Percentiles rank a stretch among this genome's conserved stretches.
phyloP scores from a whole-genome alignment of 2,329 filamentous ascomycete species.

The Monilinia aucupariae region DNA sequence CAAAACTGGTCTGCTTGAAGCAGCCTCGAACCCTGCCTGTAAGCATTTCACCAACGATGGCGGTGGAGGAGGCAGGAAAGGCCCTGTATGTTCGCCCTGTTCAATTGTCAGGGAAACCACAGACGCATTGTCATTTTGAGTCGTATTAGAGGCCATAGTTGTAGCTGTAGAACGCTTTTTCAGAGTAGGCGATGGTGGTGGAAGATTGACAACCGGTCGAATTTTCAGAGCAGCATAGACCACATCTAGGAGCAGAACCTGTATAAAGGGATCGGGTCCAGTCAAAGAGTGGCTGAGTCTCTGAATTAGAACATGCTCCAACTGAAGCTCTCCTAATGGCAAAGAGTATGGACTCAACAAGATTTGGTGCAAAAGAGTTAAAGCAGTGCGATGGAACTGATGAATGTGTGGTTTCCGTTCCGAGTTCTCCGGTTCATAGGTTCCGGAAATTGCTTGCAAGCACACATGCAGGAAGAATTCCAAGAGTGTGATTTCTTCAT shows the following conservation, averaged over 20 bases:
- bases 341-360: constrained; percentile 58
- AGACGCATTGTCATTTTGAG: constrained; percentile 26
- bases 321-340: constrained; percentile 54
- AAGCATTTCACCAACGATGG: constrained; percentile 76
- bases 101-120: constrained; percentile 41
- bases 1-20: constrained; percentile 67
- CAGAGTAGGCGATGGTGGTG: constrained; percentile 27
- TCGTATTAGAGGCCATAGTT: constrained; percentile 16
- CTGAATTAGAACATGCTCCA: constrained; percentile 67
- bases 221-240: constrained; percentile 69
- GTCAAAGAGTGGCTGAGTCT: constrained; percentile 57
- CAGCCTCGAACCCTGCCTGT: constrained; percentile 71
- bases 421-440: constrained; percentile 36
- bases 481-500: constrained; percentile 56
- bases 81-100: constrained; percentile 38
- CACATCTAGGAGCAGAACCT: constrained; percentile 74
- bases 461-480: constrained; percentile 63
- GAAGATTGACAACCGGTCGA: constrained; percentile 33
- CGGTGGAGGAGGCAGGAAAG: constrained; percentile 51
- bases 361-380: constrained; percentile 66
- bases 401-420: constrained; percentile 49
- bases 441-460: constrained; percentile 53
- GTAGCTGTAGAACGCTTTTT: constrained; percentile 30
- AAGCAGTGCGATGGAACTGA: constrained; percentile 64
- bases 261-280: constrained; percentile 62